Evolutionary conservation across 495 filamentous ascomycete species (phyloP), one percentile per base, ranked within the genome.

Genomic region (Evernia prunastri): DNA sequence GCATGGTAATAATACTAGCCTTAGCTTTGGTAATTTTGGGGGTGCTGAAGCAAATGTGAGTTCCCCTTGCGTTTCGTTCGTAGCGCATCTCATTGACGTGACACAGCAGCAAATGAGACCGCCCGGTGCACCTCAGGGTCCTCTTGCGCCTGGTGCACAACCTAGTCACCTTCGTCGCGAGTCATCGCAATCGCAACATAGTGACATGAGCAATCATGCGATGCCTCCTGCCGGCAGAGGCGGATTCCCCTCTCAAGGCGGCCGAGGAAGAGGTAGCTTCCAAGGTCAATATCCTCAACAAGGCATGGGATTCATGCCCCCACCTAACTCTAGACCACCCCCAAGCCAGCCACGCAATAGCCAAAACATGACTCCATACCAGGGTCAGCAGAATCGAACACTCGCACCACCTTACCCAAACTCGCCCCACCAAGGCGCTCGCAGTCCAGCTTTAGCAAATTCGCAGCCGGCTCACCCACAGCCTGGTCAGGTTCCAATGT

Each of bases 1-100:
- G 67, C 84, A 87, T 66, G 80, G 80, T 63, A 84, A 86, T 68
- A 79, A 79, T 27, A 84, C 84, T 68, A 80, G 78, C 71, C 69
- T 89, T 61, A 90, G 83, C 67, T 96, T 96, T 78, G 92, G 92
- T 64, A 92, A 88, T 74, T 85, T 92, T 64, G 85, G 85, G 65
- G 87, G 85, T 67, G 87, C 91, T 64, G 80, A 78, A 65, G 83
- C 77, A 68, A 84, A 89, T 79, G 87, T 92, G 82, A 84, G 88
- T 84, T 63, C 15, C 43, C 42, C 17, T 33, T 45, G 42, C 36
- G 4, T 54, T n/a, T 37, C 13, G 25, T n/a, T 31, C 6, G 9
- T 53, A 54, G 58, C 63, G 68, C 67, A 40, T 37, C 31, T 54
- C 29, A 56, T 40, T 65, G 63, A 79, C 59, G 68, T 66, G 63